A percentile compares a stretch with the other conserved stretches of the same genome.
These are phyloP conservation scores for Alternaria hordeiaustralica DNA, from an alignment of 2,329 filamentous ascomycete genomes.

Conservation along the genomic window DNA sequence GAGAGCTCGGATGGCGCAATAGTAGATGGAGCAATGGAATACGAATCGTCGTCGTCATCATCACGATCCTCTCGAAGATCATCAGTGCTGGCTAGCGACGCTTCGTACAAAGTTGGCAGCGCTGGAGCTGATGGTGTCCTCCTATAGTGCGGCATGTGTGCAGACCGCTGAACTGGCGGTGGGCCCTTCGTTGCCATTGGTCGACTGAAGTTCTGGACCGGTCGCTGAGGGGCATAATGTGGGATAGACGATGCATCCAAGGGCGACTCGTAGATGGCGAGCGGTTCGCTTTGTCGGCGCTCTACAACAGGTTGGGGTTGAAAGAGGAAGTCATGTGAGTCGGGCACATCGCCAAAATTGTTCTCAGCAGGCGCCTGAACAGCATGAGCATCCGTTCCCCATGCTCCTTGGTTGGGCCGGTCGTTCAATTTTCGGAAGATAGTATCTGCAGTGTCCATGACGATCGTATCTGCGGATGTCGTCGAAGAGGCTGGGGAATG, in stretches of 20 bases:
- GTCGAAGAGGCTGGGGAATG: conserved; percentile 32
- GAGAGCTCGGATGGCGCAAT: conserved; percentile 46
- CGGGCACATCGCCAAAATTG: conserved; percentile 24
- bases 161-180: conserved; percentile 14
- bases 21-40: conserved; percentile 38
- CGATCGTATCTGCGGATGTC: conserved; percentile 26
- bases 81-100: conserved; percentile 36
- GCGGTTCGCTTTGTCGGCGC: conserved; percentile 14
- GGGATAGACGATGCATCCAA: conserved; percentile 14
- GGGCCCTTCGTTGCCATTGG: conserved; percentile 16
- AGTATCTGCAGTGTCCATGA: conserved; percentile 35
- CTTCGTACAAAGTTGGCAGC: conserved; percentile 43
- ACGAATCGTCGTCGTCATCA: conserved; percentile 23
- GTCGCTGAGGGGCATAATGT: conserved; percentile 24
- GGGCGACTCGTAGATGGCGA: conserved; percentile 14
- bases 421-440: conserved; percentile 38
- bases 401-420: conserved; percentile 22
- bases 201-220: conserved; percentile 33
- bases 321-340: conserved; percentile 40
- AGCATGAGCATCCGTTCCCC: conserved; percentile 19
- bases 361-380: conserved; percentile 17
- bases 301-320: conserved; percentile 12
- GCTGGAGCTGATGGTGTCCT: conserved; percentile 22
- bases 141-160: conserved; percentile 19
- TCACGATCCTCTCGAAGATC: conserved; percentile 8